These are phyloP conservation scores for Petunia hybrid DNA, from an alignment of 305 asterid genomes.

Conservation along the genomic window DNA sequence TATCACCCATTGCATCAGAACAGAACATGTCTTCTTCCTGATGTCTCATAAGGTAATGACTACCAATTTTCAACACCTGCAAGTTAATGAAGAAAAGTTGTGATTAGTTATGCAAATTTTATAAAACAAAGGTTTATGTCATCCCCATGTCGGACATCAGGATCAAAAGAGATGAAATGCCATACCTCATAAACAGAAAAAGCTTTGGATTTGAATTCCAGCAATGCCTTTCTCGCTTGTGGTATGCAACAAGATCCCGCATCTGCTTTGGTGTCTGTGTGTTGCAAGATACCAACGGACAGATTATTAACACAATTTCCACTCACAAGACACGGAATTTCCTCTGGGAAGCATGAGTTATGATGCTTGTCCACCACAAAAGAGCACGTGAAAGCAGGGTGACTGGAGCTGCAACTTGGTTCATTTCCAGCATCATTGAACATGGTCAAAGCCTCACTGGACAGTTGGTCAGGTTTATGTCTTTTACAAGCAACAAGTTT, in stretches of 20 bases:
- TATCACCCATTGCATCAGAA: conserved; percentile 44
- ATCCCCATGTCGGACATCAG: neutral
- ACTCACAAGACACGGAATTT: conserved; percentile 61
- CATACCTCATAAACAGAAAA: conserved; percentile 65
- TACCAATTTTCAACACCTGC: conserved; percentile 78
- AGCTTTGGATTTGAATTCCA: conserved; percentile 71
- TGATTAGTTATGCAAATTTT: conserved; percentile 6
- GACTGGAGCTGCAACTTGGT: conserved; percentile 35
- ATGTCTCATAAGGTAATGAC: conserved; percentile 65
- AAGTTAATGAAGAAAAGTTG: conserved; percentile 32
- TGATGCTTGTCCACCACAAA: conserved; percentile 31
- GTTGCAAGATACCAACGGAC: conserved; percentile 55
- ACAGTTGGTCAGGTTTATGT: conserved; percentile 52
- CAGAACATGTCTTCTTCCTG: conserved; percentile 55
- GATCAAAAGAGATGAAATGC: conserved; percentile 28
- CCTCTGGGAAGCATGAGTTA: conserved; percentile 39
- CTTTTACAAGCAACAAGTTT: conserved; percentile 50
- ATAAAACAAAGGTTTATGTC: neutral
- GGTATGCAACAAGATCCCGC: conserved; percentile 50
- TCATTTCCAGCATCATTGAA: conserved; percentile 43
- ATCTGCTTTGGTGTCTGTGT: conserved; percentile 46
- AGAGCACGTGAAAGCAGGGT: conserved; percentile 38
- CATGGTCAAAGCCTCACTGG: conserved; percentile 39
- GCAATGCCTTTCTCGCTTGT: conserved; percentile 55
- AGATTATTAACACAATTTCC: conserved; percentile 43